A percentile compares a stretch with the other conserved stretches of the same genome.
Evolutionary conservation across 495 filamentous ascomycete genomes (phyloP).

Genomic region (Bryoglossum gracile): DNA sequence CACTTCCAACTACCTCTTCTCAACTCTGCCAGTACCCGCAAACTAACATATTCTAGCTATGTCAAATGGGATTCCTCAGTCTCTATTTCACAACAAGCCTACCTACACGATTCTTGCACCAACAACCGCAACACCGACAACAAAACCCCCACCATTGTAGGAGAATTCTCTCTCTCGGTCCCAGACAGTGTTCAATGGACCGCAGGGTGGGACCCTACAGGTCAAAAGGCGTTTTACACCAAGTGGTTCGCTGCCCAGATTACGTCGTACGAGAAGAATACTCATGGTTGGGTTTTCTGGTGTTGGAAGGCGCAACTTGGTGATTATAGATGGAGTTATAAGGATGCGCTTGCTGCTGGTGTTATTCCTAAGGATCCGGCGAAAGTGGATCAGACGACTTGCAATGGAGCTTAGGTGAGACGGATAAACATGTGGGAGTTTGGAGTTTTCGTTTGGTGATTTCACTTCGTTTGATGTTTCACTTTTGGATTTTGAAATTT

Average conservation of each 20-base stretch:
- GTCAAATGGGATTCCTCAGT: slow-evolving; percentile 44
- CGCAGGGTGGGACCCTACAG: slow-evolving; percentile 37
- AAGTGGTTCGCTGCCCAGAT: slow-evolving; percentile 56
- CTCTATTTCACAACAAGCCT: slow-evolving; percentile 34
- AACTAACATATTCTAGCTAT: slow-evolving; percentile 34
- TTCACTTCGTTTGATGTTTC: no score
- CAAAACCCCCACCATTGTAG: slow-evolving; percentile 43
- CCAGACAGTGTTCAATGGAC: slow-evolving; percentile 38
- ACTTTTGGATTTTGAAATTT: no score
- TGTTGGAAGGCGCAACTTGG: slow-evolving; percentile 50
- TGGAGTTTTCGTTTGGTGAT: no score
- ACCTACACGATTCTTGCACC: slow-evolving; percentile 42
- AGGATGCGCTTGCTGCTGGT: slow-evolving; percentile 41
- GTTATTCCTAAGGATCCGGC: slow-evolving; percentile 35
- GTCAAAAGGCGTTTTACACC: slow-evolving; percentile 45
- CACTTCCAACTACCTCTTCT: slow-evolving; percentile 17
- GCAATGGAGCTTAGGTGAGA: slow-evolving; percentile 8
- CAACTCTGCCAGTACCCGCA: slow-evolving; percentile 27
- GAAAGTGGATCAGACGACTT: slow-evolving; percentile 25
- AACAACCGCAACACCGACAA: slow-evolving; percentile 36
- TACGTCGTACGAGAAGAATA: slow-evolving; percentile 44
- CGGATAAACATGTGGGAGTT: no score
- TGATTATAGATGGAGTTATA: slow-evolving; percentile 55
- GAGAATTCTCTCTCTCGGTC: slow-evolving; percentile 49
- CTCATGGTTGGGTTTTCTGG: slow-evolving; percentile 58